Evolutionary conservation across 2,329 filamentous ascomycete species (phyloP), one percentile per base, ranked within the genome.

Genomic region (Aspergillus pseudotamarii): DNA sequence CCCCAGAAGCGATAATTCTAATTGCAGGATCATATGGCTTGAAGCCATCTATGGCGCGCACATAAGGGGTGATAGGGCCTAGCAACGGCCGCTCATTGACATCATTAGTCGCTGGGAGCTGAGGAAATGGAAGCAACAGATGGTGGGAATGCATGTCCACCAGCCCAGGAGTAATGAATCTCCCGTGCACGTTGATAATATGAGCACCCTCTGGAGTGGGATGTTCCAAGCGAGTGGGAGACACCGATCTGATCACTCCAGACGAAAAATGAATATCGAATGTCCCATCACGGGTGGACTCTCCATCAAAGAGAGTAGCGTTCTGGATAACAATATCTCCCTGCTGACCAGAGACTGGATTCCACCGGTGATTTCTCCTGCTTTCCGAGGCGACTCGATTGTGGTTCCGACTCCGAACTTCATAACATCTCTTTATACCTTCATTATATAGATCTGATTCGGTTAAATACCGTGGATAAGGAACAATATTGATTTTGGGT

Each of bases 91-190:
- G 28, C 75, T 91, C 89, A 68, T 91, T 91, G 59, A 78, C 81
- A 66, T 91, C 89, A 0, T 81, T 78, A 64, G 82, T 85, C 21
- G 86, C 87, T 2, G 69, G 61, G 1, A 90, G 79, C 2, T 71
- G 73, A 0, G 89, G 88, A n/a, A 90, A 75, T 19, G 84, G 80
- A 34, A 83, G 80, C 0, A 89, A 84, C 9, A 88, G 87, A 2
- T 87, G 83, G 71, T 91, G 89, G 38, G 84, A 88, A 75, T 92
- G 89, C 87, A 91, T 91, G 71, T 91, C 89, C 55, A 91, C 86
- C 68, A 91, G 87, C 19, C 89, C 89, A 9, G 83, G 82, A 0
- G 89, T 91, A 23, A 91, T 78, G 61, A 19, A 51, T 4, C 16
- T 23, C 45, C 21, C 21, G 5, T 21, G 41, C 3, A 11, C 8